Evolutionary conservation across 1,284 basidiomycete species (phyloP), one percentile per base, ranked within the genome.

Genomic region (Cerioporus squamosus): DNA sequence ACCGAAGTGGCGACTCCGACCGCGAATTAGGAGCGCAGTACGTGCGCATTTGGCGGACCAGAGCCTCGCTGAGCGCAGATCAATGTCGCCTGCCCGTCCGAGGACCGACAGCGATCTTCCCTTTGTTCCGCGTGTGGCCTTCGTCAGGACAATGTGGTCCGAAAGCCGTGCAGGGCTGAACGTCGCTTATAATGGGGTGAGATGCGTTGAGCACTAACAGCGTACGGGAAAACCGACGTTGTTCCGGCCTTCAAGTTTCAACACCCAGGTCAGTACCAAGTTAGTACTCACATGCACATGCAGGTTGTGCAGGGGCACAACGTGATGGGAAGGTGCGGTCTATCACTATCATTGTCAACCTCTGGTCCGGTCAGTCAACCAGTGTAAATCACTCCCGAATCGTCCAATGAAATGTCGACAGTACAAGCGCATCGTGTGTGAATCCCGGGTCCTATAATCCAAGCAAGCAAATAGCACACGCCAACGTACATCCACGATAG

Each of bases 131-230:
- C 20, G 15, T 22, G 44, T 14, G n/a, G 6, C 4, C 26, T 8
- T 15, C 26, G 5, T 9, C 29, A 46, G 23, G 26, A 31, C 17
- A 6, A 17, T 6, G 45, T 20, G 33, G 17, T 18, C 47, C 47
- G 47, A 44, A 36, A n/a, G 31, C 38, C 24, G 44, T 49, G 40
- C 42, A 44, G 40, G 50, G 50, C 29, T 23, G 42, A 33, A 14
- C 29, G 29, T 61, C 62, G 62, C 59, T 58, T 64, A 64, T 59
- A 61, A 44, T 55, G 62, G 62, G 62, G 59, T 59, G 47, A 52
- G 54, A 61, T 59, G 51, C 12, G 8, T 45, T 6, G 24, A 10
- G 55, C 57, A 55, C 57, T 52, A 51, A 52, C 40, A 44, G 29
- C 42, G 23, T 43, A 50, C 42, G 43, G 15, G 26, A 36, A 14